Base-by-base conservation (phyloP, 139 green algal genomes). In the Nannochloris sp. region DNA sequence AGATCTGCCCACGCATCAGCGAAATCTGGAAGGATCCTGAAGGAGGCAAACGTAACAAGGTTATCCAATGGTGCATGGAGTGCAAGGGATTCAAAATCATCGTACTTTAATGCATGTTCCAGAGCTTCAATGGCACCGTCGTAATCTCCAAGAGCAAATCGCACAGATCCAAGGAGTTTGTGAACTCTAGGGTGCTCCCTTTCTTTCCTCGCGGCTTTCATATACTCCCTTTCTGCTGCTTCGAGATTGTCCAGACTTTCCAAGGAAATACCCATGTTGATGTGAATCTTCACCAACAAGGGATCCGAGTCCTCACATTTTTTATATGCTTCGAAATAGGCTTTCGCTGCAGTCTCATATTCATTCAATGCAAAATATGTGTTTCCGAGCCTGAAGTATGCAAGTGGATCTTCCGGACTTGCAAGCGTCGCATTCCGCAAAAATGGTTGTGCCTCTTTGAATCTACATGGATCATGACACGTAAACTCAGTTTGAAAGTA, bases 211-310 rank as follows among this genome's bases (percentile, higher is more conserved):
- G 68, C 50, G 12, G 81, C 83, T 49, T 79, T 59, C 6, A 4
- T 31, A 25, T 66, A 66, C 14, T 66, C 36, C 13, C 36, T 13
- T 45, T 55, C 33, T 16, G 60, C 60, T 14, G 36, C 40, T 56
- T 84, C 66, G 25, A 89, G 72, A 58, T 81, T 51, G 11, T 84
- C 83, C 28, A 82, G 63, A 5, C 65, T 72, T 72, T 89, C 83
- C 30, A 88, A 40, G 16, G 71, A 73, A 63, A 89, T 89, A 60
- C 83, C 83, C 62, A 88, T 44, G 67, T 89, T 89, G 40, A 89
- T 70, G 56, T 85, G 80, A 8, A 89, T 61, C 69, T 88, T 78
- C 31, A 59, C 65, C 20, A 74, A 53, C 28, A 82, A 49, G 5
- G 67, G 13, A 20, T 69, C 65, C 25, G 48, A 33, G 4, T 28